These are phyloP conservation scores for Hypoxylon trugodes DNA, from an alignment of 495 filamentous ascomycete genomes.

Conservation along the genomic window DNA sequence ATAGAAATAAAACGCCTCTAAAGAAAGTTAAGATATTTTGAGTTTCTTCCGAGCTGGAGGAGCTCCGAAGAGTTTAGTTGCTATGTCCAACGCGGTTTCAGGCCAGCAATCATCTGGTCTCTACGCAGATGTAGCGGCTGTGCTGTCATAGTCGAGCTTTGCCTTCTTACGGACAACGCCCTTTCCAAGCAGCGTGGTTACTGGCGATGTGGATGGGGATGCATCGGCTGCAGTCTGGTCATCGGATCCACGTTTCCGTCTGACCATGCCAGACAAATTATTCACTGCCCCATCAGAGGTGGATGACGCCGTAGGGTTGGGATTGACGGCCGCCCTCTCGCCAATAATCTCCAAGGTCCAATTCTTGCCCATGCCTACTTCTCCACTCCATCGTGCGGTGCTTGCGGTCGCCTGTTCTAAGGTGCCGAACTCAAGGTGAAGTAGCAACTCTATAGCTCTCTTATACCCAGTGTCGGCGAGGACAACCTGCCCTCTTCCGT, in stretches of 20 bases:
- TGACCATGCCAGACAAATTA: slow-evolving; percentile 48
- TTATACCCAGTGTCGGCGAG: slow-evolving; percentile 78
- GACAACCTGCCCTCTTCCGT: slow-evolving; percentile 73
- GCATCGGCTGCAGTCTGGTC: slow-evolving; percentile 4
- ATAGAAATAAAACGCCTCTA: neutral
- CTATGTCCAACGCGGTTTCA: slow-evolving; percentile 24
- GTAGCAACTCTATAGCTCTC: slow-evolving; percentile 75
- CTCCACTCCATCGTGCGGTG: slow-evolving; percentile 75
- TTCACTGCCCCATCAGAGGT: slow-evolving; percentile 31
- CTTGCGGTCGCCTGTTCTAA: slow-evolving; percentile 71
- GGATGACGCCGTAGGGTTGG: slow-evolving; percentile 12
- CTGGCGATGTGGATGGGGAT: slow-evolving; percentile 23
- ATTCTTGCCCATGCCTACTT: slow-evolving; percentile 51
- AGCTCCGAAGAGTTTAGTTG: slow-evolving; percentile 65
- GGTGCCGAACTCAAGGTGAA: slow-evolving; percentile 85
- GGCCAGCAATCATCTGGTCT: neutral
- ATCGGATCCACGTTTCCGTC: slow-evolving; percentile 47
- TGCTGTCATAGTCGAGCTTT: slow-evolving; percentile 50
- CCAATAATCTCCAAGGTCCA: slow-evolving; percentile 58
- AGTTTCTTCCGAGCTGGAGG: slow-evolving; percentile 72
- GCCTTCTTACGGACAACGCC: slow-evolving; percentile 73
- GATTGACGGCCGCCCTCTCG: slow-evolving; percentile 37
- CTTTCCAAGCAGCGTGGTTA: slow-evolving; percentile 44
- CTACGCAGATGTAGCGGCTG: neutral
- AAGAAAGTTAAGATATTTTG: slow-evolving; percentile 48